Evolutionary conservation across 106 monocot species (phyloP).

Genomic region (Allium sativum): DNA sequence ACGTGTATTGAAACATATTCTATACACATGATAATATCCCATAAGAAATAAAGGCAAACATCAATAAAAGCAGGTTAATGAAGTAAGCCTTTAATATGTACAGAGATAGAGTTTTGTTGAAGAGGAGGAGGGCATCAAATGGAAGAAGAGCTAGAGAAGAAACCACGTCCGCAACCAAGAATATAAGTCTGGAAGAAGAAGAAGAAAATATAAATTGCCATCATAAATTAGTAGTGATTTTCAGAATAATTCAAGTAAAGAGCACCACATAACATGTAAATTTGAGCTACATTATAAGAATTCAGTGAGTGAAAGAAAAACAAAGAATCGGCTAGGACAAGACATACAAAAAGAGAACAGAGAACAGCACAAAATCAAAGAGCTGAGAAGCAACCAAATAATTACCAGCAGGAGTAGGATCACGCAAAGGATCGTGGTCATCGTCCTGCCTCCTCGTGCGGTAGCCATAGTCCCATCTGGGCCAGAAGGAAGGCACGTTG

Average conservation of each 20-base stretch:
- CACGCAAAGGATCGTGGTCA: slow-evolving; percentile 4
- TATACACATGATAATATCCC: no score
- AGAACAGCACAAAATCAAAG: slow-evolving; percentile 17
- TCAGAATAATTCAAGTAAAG: no score
- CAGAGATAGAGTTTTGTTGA: no score
- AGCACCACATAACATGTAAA: not conserved
- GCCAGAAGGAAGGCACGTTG: slow-evolving; percentile 22
- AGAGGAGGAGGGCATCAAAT: not conserved
- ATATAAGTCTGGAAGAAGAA: slow-evolving; percentile 31
- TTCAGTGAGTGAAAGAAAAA: not conserved
- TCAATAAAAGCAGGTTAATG: no score
- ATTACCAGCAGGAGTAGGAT: slow-evolving; percentile 26
- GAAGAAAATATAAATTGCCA: not conserved
- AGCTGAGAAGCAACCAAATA: slow-evolving; percentile 5
- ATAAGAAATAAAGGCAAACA: no score
- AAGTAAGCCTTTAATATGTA: no score
- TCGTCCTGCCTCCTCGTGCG: not conserved
- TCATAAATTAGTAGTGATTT: no score
- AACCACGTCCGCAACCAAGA: slow-evolving; percentile 65
- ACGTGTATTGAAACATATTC: no score
- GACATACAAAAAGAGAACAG: slow-evolving; percentile 11
- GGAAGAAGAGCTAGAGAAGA: slow-evolving; percentile 25
- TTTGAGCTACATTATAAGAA: no score
- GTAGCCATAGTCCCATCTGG: not conserved
- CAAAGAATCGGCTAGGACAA: not conserved